Evolutionary conservation across 352 stramenopile species (phyloP), one percentile per base, ranked within the genome.

Genomic region (Phytophthora aleatoria): DNA sequence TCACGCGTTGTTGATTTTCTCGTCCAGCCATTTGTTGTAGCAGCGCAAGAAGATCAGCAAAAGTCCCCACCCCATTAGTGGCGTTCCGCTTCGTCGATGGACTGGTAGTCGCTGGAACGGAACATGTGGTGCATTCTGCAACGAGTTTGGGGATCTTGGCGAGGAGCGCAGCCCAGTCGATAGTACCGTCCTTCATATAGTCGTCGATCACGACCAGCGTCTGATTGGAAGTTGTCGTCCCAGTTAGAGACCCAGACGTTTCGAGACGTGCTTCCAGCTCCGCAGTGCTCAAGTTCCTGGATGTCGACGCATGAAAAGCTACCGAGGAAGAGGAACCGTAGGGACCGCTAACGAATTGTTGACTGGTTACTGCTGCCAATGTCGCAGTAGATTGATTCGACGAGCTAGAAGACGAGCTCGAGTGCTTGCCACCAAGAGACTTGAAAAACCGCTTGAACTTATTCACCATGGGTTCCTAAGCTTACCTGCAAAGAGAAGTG

Each of bases 1-100:
- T 50, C 15, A 90, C 81, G 57, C 87, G 75, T 4, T 65, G 54
- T 54, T 90, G 81, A 31, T 74, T 76, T 20, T 92, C 83, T 15
- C 74, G 79, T 9, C 73, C 57, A 4, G 74, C 79, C 79, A 90
- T 88, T 69, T 87, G 83, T 48, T 73, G 71, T 24, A 91, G 66
- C 30, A 87, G 57, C 5, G 77, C 73, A 15, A 80, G 59, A 28
- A 87, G 63, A 16, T 60, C 44, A 13, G 33, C 39, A 67, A 86
- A 78, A 39, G 65, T 69, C 9, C 26, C 41, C 1, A 49, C 15
- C n/a, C 20, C 20, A 20, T 61, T 64, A 44, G n/a, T 57, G 2
- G 24, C 49, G 10, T 20, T 61, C 43, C 33, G 45, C 35, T 57
- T 64, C 13, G 31, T 60, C 11, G 48, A 36, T 20, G 52, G 56